Base-by-base conservation (phyloP, 768 basidiomycete species). In the Megacollybia marginata region DNA sequence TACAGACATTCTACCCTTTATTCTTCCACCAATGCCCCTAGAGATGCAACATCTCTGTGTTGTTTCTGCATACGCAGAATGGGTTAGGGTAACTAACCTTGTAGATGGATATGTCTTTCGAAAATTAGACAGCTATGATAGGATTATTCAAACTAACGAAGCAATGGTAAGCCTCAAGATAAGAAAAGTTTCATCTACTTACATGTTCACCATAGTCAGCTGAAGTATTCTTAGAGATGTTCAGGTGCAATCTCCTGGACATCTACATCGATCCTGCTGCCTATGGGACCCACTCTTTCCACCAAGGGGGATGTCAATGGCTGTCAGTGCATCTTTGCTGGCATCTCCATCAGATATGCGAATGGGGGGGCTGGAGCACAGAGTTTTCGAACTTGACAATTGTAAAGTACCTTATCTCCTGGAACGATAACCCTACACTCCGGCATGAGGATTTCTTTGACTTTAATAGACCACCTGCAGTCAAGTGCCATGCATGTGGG, bases 281-380 rank as follows among this genome's bases (percentile, higher is more conserved):
- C 1, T 73, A 71, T 57, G 67, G 71, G 9, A 71, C 68, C 1
- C 70, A 72, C 54, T 68, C 71, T 0, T 72, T 75, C 57, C 61
- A 64, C 6, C 61, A 64, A 19, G 69, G 70, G 9, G 70, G 71
- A 0, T 69, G 68, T 48, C 71, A 75, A 49, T 74, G 65, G 38
- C 57, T 74, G n/a, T 52, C 62, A 5, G 51, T 58, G 6, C 51
- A 58, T 8, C 50, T 57, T 1, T 61, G 65, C 1, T 74, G 72
- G 71, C 54, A 59, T 0, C 51, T 74, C 1, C 50, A 65, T 0
- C 51, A 54, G 4, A 69, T 76, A 19, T 76, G 73, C 48, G 66
- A 69, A n/a, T 75, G 73, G 71, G 73, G 69, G 35, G 74, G 73
- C 3, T 75, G 73, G 73, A 68, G 64, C 46, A 64, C 57, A 4